A percentile compares a stretch with the other conserved stretches of the same genome.
Conservation (phyloP, 2,329 filamentous ascomycete species). For the Botrytis galanthina region DNA sequence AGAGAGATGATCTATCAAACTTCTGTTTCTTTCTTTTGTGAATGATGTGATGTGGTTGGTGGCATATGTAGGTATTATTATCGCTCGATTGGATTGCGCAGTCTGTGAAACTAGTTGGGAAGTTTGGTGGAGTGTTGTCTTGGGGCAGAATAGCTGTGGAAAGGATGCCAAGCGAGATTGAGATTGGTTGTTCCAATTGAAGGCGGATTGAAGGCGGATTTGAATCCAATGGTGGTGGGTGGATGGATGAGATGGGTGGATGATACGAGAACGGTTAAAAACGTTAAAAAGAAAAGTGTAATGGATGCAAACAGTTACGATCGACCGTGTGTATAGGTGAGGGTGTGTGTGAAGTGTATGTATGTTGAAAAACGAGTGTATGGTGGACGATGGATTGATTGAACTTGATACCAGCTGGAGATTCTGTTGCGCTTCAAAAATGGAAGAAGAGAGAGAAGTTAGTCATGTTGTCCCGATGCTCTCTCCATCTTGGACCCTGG, state of each 20-base stretch:
- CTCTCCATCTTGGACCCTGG: background rate
- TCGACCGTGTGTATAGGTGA: background rate
- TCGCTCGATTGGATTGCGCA: constrained; percentile 1
- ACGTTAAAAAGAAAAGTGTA: constrained; percentile 7
- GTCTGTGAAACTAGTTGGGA: background rate
- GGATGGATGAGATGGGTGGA: background rate
- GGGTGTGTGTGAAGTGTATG: background rate
- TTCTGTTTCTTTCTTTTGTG: background rate
- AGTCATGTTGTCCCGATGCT: background rate
- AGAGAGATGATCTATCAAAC: background rate
- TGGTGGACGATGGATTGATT: background rate
- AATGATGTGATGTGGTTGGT: background rate
- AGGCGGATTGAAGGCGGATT: background rate
- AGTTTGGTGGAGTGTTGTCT: constrained; percentile 11
- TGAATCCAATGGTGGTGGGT: background rate
- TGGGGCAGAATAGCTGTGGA: background rate
- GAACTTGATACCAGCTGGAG: background rate
- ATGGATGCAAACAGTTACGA: background rate
- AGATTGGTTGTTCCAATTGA: background rate
- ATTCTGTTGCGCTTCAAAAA: constrained; percentile 10
- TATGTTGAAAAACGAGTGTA: constrained; percentile 14
- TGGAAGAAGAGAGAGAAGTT: constrained; percentile 11
- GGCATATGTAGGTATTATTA: background rate
- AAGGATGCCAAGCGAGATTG: constrained; percentile 9
- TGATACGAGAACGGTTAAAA: constrained; percentile 8